A percentile compares a stretch with the other conserved stretches of the same genome.
phyloP scores from a whole-genome alignment of 2,329 filamentous ascomycete species.

The Xylariaceae sp. region DNA sequence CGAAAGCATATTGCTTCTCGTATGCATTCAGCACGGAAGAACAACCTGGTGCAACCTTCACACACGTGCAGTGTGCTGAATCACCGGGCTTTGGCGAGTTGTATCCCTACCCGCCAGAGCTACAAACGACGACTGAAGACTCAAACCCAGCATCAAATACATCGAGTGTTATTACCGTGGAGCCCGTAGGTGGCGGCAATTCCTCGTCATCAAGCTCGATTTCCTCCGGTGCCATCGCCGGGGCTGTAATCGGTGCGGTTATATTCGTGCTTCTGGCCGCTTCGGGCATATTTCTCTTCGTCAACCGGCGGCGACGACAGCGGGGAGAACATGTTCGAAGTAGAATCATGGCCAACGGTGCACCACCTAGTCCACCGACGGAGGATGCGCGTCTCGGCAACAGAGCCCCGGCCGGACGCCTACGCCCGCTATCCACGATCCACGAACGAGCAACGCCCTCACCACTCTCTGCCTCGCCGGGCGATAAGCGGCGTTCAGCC shows the following conservation, averaged over 20 bases:
- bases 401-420: background rate
- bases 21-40: constrained; percentile 35
- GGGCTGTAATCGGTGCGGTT: constrained; percentile 10
- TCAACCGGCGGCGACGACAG: constrained; percentile 1
- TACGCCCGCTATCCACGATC: constrained; percentile 33
- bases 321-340: background rate
- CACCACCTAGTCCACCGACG: background rate
- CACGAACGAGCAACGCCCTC: constrained; percentile 28
- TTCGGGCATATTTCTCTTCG: background rate
- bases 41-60: constrained; percentile 33
- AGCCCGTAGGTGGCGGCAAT: background rate
- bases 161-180: background rate
- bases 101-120: constrained; percentile 38
- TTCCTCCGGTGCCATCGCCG: constrained; percentile 12
- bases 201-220: constrained; percentile 2
- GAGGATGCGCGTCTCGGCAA: constrained; percentile 10
- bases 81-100: constrained; percentile 36
- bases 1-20: constrained; percentile 36
- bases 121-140: constrained; percentile 21
- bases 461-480: background rate
- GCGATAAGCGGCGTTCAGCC: constrained; percentile 25
- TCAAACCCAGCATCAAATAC: background rate
- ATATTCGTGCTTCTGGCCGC: background rate
- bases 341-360: background rate
- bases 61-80: constrained; percentile 37